Evolutionary conservation across 1,284 basidiomycete genomes (phyloP), one percentile per base, ranked within the genome.

Genomic region (Ceratobasidium sp.): DNA sequence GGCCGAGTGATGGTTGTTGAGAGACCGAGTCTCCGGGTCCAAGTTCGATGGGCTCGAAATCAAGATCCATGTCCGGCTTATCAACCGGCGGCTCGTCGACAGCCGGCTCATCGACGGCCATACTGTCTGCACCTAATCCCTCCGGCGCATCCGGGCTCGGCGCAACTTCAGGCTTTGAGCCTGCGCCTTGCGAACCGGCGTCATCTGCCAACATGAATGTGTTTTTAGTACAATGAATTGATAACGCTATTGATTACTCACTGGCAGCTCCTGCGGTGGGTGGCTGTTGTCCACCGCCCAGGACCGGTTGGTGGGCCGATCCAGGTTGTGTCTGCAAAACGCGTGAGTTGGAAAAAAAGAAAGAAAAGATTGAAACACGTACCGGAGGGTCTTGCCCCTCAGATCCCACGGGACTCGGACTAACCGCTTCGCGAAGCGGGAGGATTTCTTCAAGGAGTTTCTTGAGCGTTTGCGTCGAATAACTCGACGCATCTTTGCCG

Each of bases 21-120:
- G 71, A 75, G 5, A 75, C 58, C 7, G 44, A 75, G 26, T 75
- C 71, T 7, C 58, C 42, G 18, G 71, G 71, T n/a, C 71, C 71
- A 23, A 75, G 58, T 64, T 64, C 58, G 28, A 75, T 49, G 23
- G 15, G 18, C 46, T 63, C 42, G 15, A 12, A 13, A 18, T 75
- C 44, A 4, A n/a, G 9, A 44, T 75, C 28, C 0, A 60, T 75
- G 13, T 42, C 46, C 33, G 58, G 58, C 26, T 10, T 39, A 18
- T 28, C 58, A 33, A 26, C 26, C 6, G 28, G 23, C 28, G 58
- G 28, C 33, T 61, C 28, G 18, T 40, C 60, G 33, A 20, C 26
- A 10, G 26, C 12, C 26, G 15, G 33, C 28, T 7, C 9, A 28
- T 4, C 58, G 18, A 12, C 58, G 33, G 33, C 33, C 33, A 33